Conservation (phyloP, 768 basidiomycete species). For the Mycena alexandri region DNA sequence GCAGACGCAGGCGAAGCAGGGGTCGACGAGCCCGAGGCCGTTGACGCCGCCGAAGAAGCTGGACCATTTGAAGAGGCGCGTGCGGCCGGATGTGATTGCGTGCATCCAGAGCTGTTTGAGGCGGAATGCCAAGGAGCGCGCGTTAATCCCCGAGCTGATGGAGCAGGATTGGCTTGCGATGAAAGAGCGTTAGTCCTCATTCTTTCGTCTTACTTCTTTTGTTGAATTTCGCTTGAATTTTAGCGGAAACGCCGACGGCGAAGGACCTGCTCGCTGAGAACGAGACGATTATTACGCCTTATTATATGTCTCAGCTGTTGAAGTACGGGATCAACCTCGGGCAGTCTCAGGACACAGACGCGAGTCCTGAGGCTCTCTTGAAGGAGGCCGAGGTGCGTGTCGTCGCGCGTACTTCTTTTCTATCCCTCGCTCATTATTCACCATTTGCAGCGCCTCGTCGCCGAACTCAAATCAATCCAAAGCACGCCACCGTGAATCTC, state of each 20-base stretch:
- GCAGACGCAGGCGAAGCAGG: constrained; percentile 45
- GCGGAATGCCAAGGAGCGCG: constrained; percentile 84
- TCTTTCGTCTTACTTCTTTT: too few species aligned
- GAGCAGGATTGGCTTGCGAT: constrained; percentile 83
- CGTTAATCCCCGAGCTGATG: constrained; percentile 89
- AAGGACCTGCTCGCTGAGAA: constrained; percentile 56
- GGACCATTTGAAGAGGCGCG: constrained; percentile 77
- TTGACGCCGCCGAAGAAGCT: constrained; percentile 66
- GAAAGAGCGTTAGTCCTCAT: constrained; percentile 62
- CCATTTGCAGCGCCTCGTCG: constrained; percentile 67
- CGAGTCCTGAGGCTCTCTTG: constrained; percentile 61
- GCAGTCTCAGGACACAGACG: constrained; percentile 51
- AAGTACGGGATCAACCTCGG: constrained; percentile 79
- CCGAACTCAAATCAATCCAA: constrained; percentile 68
- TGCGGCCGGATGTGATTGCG: constrained; percentile 81
- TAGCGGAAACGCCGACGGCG: constrained; percentile 49
- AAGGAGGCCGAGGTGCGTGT: constrained; percentile 69
- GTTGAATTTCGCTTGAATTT: neutral
- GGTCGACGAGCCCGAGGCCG: constrained; percentile 43
- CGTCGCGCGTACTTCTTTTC: neutral
- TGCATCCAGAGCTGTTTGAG: constrained; percentile 87
- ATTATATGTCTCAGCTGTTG: constrained; percentile 83
- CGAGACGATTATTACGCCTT: constrained; percentile 82
- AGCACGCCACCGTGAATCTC: constrained; percentile 21
- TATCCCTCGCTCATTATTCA: constrained; percentile 6